Conservation (phyloP, 495 filamentous ascomycete genomes). For the Aspergillus carlsbadensis region DNA sequence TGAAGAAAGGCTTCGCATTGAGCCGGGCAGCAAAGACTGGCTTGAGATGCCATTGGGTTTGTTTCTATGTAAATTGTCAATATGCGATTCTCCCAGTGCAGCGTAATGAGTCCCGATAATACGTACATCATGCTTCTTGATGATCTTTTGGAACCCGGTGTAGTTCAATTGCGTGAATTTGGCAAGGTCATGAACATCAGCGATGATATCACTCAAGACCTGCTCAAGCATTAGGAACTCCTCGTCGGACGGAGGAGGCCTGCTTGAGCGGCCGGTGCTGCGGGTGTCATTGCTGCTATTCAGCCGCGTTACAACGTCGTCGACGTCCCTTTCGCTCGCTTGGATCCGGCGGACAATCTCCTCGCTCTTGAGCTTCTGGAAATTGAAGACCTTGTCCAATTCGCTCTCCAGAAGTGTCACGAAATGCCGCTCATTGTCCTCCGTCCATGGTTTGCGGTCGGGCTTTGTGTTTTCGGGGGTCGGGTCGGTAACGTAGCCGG, state of each 20-base stretch:
- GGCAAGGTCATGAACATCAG: constrained; percentile 96
- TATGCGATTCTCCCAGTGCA: background rate
- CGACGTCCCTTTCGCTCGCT: constrained; percentile 82
- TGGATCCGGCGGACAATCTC: constrained; percentile 91
- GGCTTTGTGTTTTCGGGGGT: constrained; percentile 55
- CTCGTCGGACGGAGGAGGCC: constrained; percentile 64
- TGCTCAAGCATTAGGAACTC: constrained; percentile 94
- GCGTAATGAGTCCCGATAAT: background rate
- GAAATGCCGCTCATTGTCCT: constrained; percentile 89
- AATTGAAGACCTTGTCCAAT: constrained; percentile 94
- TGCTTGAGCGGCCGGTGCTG: constrained; percentile 21
- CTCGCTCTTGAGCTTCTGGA: constrained; percentile 91
- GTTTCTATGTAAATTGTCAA: constrained; percentile 61
- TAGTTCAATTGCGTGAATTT: constrained; percentile 99
- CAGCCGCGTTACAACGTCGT: constrained; percentile 75
- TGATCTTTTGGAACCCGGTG: constrained; percentile 99
- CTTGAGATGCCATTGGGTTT: constrained; percentile 89
- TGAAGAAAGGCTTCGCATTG: constrained; percentile 96
- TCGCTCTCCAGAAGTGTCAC: constrained; percentile 83
- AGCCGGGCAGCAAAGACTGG: constrained; percentile 91
- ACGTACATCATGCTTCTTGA: constrained; percentile 97
- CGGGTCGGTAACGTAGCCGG: constrained; percentile 56
- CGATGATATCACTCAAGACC: constrained; percentile 95
- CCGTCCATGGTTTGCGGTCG: constrained; percentile 72
- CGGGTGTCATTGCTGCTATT: constrained; percentile 37